Evolutionary conservation across 768 basidiomycete species (phyloP).

Genomic region (Coprinopsis marcescibilis): DNA sequence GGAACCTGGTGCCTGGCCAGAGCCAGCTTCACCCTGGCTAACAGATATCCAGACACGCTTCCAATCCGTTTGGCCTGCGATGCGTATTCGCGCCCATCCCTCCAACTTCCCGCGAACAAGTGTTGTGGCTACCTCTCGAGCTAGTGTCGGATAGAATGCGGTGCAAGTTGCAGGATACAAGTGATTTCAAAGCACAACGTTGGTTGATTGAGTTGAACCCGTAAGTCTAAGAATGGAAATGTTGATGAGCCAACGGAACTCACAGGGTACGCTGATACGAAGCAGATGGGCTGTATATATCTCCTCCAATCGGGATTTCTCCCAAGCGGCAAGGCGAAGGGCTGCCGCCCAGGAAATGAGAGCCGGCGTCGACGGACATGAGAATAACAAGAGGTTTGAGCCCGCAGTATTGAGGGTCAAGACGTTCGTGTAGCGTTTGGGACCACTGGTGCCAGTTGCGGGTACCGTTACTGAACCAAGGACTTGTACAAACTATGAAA

Average conservation of each 20-base stretch:
- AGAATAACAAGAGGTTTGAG: constrained; percentile 83
- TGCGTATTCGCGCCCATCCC: constrained; percentile 84
- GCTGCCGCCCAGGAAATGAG: constrained; percentile 90
- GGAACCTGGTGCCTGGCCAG: constrained; percentile 18
- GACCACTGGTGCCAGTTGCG: constrained; percentile 40
- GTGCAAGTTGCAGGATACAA: too few species aligned
- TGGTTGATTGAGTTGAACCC: neutral
- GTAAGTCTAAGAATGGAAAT: neutral
- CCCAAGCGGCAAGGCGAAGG: constrained; percentile 87
- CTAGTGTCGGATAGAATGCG: constrained; percentile 24
- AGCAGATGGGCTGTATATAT: constrained; percentile 96
- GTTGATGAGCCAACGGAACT: constrained; percentile 13
- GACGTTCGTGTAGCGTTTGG: constrained; percentile 66
- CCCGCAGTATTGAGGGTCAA: constrained; percentile 93
- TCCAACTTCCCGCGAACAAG: constrained; percentile 74
- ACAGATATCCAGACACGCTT: constrained; percentile 85
- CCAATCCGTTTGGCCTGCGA: constrained; percentile 99
- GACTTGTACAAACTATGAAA: constrained; percentile 66
- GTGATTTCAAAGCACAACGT: too few species aligned
- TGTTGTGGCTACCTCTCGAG: constrained; percentile 51
- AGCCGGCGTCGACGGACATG: constrained; percentile 65
- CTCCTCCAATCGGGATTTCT: constrained; percentile 91
- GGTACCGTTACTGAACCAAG: constrained; percentile 69
- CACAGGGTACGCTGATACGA: constrained; percentile 58
- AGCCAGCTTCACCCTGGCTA: constrained; percentile 34